These are phyloP conservation scores for Sanguinoderma infundibulare DNA, from an alignment of 1,284 basidiomycete genomes.

Conservation along the genomic window DNA sequence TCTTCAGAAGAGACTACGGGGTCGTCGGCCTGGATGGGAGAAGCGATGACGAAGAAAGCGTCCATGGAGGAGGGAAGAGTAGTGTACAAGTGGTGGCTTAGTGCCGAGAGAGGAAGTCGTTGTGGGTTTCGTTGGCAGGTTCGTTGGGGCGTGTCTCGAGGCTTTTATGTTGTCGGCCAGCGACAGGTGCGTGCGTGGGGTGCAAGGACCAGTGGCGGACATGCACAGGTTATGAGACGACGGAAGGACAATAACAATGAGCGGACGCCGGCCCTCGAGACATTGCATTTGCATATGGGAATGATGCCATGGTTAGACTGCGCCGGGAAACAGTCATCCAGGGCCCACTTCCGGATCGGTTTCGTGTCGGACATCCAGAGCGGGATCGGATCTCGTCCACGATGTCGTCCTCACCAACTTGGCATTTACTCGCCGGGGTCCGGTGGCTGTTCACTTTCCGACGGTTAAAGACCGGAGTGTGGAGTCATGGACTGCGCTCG, in stretches of 20 bases:
- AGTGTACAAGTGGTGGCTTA: conserved; percentile 14
- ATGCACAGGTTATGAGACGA: conserved; percentile 19
- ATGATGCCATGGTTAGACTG: too few species aligned
- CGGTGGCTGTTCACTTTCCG: not conserved
- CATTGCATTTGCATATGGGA: conserved; percentile 13
- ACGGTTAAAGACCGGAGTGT: not conserved
- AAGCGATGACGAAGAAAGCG: conserved; percentile 26
- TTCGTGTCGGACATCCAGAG: conserved; percentile 11
- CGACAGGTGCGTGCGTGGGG: conserved; percentile 4
- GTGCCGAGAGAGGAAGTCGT: conserved; percentile 3
- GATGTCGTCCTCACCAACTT: not conserved
- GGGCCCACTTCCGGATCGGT: conserved; percentile 6
- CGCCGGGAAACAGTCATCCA: not conserved
- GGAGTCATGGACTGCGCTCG: not conserved
- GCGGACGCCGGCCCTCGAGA: conserved; percentile 11
- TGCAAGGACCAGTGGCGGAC: conserved; percentile 9
- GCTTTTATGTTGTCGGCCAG: conserved; percentile 16
- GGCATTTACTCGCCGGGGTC: not conserved
- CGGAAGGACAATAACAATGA: conserved; percentile 22
- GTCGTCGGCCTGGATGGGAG: conserved; percentile 22
- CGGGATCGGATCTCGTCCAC: not conserved
- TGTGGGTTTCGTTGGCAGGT: conserved; percentile 14
- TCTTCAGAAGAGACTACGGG: conserved; percentile 7
- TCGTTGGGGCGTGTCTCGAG: not conserved
- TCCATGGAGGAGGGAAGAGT: conserved; percentile 15